Percentiles rank a stretch among this genome's conserved stretches.
phyloP scores from a whole-genome alignment of 441 rosid genomes.

The Aleurites moluccanus region DNA sequence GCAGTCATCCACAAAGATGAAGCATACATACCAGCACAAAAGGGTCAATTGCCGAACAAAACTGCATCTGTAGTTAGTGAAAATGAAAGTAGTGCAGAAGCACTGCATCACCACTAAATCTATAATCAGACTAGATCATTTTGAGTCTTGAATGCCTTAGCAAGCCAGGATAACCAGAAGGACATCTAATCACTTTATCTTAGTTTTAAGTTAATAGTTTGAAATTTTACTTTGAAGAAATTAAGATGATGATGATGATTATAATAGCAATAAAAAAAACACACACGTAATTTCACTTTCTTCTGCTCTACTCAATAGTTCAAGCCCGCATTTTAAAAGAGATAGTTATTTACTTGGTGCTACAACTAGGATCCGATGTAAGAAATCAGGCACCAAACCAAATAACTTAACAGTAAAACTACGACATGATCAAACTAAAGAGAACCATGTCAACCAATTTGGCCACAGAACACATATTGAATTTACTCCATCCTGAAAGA shows the following conservation, averaged over 20 bases:
- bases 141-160: slow-evolving; percentile 39
- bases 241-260: not conserved
- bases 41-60: slow-evolving; percentile 96
- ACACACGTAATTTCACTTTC: slow-evolving; percentile 22
- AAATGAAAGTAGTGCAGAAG: slow-evolving; percentile 75
- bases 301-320: slow-evolving; percentile 25
- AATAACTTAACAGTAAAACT: slow-evolving; percentile 20
- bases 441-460: slow-evolving; percentile 25
- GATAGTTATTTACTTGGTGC: not conserved
- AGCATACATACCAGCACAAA: slow-evolving; percentile 94
- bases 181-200: slow-evolving; percentile 25
- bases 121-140: slow-evolving; percentile 56
- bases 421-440: slow-evolving; percentile 32
- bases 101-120: slow-evolving; percentile 82
- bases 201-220: slow-evolving; percentile 32
- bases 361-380: slow-evolving; percentile 17
- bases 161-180: slow-evolving; percentile 29
- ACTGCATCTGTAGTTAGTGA: slow-evolving; percentile 97
- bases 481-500: slow-evolving; percentile 34
- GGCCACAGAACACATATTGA: slow-evolving; percentile 26
- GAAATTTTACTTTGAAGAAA: slow-evolving; percentile 20
- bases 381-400: slow-evolving; percentile 26
- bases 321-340: slow-evolving; percentile 28
- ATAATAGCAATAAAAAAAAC: slow-evolving; percentile 7
- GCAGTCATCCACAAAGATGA: slow-evolving; percentile 99